A percentile compares a stretch with the other conserved stretches of the same genome.
Evolutionary conservation across 495 filamentous ascomycete genomes (phyloP).

Genomic region (Cercophora newfieldiana): DNA sequence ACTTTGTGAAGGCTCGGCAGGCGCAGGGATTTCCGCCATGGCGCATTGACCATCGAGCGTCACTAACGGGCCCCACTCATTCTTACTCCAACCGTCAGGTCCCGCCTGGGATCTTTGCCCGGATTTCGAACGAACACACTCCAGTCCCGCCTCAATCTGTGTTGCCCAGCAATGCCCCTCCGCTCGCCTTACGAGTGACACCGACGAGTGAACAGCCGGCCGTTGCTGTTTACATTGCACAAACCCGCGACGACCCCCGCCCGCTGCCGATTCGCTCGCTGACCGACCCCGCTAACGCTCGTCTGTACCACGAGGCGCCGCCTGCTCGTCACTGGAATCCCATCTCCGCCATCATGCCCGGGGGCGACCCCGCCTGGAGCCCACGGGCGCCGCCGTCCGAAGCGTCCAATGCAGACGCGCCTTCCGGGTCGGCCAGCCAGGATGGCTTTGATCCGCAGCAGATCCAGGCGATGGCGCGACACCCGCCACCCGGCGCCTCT

Average conservation of each 20-base stretch:
- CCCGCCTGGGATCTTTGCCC: neutral
- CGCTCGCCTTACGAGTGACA: neutral
- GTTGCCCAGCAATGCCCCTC: neutral
- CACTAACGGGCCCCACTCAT: neutral
- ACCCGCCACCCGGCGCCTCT: conserved; percentile 65
- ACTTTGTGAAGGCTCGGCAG: neutral
- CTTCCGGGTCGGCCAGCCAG: conserved; percentile 17
- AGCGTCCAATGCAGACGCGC: conserved; percentile 20
- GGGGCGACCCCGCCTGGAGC: conserved; percentile 16
- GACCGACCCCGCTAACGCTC: neutral
- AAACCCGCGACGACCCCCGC: neutral
- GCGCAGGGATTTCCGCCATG: neutral
- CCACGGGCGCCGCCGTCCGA: conserved; percentile 12
- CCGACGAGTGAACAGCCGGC: neutral
- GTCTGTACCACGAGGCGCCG: neutral
- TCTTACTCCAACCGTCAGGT: neutral
- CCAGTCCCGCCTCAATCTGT: neutral
- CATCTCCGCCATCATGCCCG: conserved; percentile 15
- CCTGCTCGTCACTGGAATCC: neutral
- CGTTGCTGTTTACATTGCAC: neutral
- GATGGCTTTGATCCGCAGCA: conserved; percentile 60
- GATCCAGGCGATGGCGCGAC: conserved; percentile 59
- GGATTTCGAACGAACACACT: neutral
- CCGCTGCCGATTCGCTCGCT: neutral
- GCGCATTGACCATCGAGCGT: neutral